phyloP scores from a whole-genome alignment of 768 basidiomycete species.

The Cystofilobasidium bisporidii region DNA sequence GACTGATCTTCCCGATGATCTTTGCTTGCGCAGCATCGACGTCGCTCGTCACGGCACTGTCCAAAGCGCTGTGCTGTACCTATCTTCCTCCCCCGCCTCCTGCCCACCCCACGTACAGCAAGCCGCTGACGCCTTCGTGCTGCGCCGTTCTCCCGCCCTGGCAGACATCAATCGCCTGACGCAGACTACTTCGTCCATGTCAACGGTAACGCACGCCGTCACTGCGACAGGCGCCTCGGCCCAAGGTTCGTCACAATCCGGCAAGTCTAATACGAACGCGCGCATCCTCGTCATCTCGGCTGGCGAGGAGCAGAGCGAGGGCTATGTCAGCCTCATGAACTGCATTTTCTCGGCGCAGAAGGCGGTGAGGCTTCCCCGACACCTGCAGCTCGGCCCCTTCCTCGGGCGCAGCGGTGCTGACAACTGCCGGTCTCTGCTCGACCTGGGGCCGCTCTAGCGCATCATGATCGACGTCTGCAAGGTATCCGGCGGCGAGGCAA shows the following conservation, averaged over 20 bases:
- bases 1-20: conserved; percentile 53
- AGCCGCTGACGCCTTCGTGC: no score
- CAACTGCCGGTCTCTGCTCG: no score
- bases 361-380: conserved; percentile 49
- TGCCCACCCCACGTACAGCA: not conserved
- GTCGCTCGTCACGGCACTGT: conserved; percentile 42
- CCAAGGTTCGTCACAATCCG: not conserved
- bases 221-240: conserved; percentile 7
- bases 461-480: conserved; percentile 95
- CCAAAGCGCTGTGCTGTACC: conserved; percentile 85
- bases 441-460: conserved; percentile 51
- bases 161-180: conserved; percentile 58
- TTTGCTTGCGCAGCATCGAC: conserved; percentile 41
- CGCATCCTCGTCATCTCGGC: conserved; percentile 74
- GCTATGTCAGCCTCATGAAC: conserved; percentile 98
- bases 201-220: conserved; percentile 23
- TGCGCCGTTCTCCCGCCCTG: conserved; percentile 27
- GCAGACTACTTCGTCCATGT: conserved; percentile 34
- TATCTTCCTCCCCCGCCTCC: conserved; percentile 7
- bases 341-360: conserved; percentile 98
- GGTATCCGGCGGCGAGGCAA: conserved; percentile 74
- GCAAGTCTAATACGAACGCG: conserved; percentile 41
- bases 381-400: not conserved
- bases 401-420: no score
- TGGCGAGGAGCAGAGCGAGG: conserved; percentile 55